Percentiles rank a stretch among this genome's conserved stretches.
These are phyloP conservation scores for Plasmodium inui DNA, from an alignment of 169 alveolate genomes.

Conservation along the genomic window DNA sequence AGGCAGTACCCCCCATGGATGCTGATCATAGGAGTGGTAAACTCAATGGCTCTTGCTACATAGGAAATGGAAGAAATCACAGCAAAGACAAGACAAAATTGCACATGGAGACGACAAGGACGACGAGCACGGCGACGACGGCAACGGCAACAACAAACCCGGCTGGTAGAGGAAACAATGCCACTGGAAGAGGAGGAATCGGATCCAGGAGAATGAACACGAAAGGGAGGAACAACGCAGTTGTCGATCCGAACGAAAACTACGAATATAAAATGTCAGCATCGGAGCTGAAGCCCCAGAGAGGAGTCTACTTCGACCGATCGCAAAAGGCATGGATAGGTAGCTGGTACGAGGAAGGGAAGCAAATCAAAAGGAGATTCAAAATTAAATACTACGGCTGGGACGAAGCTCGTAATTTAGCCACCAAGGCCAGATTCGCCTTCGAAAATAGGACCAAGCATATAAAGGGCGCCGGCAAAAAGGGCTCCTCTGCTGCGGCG, in stretches of 20 bases:
- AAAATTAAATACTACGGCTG: conserved; percentile 73
- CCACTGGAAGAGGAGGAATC: not conserved
- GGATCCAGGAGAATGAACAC: not conserved
- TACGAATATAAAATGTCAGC: conserved; percentile 23
- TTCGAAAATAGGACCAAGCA: conserved; percentile 51
- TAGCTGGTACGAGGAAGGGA: conserved; percentile 76
- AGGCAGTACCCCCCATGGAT: not conserved
- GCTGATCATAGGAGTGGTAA: not conserved
- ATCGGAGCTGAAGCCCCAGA: conserved; percentile 65
- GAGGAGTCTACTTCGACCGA: conserved; percentile 74
- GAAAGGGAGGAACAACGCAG: not conserved
- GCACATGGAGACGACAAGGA: not conserved
- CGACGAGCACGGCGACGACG: too few species aligned
- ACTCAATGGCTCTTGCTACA: not conserved
- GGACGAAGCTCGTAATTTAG: conserved; percentile 72
- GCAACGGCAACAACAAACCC: too few species aligned
- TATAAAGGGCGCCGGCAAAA: not conserved
- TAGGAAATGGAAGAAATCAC: not conserved
- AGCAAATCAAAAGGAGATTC: conserved; percentile 66
- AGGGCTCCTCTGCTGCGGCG: not conserved
- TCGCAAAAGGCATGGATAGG: conserved; percentile 77
- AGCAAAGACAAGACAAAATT: conserved; percentile 6
- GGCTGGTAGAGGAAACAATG: not conserved
- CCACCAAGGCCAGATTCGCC: conserved; percentile 68
- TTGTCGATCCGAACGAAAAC: conserved; percentile 15